phyloP scores from a whole-genome alignment of 2,329 filamentous ascomycete species.

The Pseudogymnoascus verrucosus region DNA sequence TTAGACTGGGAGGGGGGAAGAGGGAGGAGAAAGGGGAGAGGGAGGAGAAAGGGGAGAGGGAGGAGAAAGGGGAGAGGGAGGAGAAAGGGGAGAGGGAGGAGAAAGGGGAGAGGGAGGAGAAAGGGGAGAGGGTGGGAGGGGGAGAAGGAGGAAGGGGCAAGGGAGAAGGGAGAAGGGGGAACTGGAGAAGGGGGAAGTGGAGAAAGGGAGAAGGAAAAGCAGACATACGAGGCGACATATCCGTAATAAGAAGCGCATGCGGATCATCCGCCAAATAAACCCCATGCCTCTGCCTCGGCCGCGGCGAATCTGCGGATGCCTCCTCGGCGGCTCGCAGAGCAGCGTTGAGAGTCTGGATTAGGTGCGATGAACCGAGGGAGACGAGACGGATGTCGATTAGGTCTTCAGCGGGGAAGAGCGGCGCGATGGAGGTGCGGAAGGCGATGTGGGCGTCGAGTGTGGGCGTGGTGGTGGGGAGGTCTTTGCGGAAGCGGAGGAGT shows the following conservation, averaged over 20 bases:
- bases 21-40: too few species aligned
- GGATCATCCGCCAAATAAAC: slow-evolving; percentile 47
- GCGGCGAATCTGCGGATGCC: slow-evolving; percentile 14
- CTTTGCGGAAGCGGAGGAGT: slow-evolving; percentile 55
- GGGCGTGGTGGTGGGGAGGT: slow-evolving; percentile 40
- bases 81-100: too few species aligned
- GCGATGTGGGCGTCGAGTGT: slow-evolving; percentile 30
- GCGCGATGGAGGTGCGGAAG: slow-evolving; percentile 45
- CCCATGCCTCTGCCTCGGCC: slow-evolving; percentile 42
- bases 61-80: too few species aligned
- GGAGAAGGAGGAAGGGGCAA: too few species aligned
- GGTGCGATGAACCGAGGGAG: slow-evolving; percentile 34
- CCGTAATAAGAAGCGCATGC: slow-evolving; percentile 63
- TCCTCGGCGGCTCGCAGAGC: slow-evolving; percentile 43
- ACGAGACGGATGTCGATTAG: slow-evolving; percentile 51
- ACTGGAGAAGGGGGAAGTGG: background rate
- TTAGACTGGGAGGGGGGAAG: too few species aligned
- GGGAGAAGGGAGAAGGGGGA: too few species aligned
- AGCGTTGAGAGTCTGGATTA: slow-evolving; percentile 43
- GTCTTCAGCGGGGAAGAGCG: slow-evolving; percentile 46
- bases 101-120: too few species aligned
- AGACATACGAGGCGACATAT: slow-evolving; percentile 52
- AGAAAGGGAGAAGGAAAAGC: background rate
- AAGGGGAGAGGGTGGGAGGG: too few species aligned
- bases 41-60: too few species aligned